Base-by-base conservation (phyloP, 805 yeast species). In the Kockiozyma suomiensis region DNA sequence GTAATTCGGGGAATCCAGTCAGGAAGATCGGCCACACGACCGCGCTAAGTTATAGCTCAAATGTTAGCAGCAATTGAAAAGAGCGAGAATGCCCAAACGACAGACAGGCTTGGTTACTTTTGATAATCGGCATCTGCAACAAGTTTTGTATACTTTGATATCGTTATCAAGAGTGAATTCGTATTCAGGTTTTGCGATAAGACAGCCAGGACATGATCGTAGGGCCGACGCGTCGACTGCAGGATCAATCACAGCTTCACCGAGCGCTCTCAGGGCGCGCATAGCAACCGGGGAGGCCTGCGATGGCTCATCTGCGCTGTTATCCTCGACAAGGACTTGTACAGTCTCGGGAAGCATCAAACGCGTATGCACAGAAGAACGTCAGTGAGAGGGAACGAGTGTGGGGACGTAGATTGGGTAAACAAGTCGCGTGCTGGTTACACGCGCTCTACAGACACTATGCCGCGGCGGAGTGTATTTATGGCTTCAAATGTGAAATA, bases 1-100 rank as follows among this genome's bases (percentile, higher is more conserved):
- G 52, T 49, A 7, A 49, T 28, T 49, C 52, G n/a, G 5, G 52
- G 52, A 23, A 40, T 49, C 52, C 52, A 49, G 13, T 19, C 52
- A 23, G 33, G 8, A 17, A 43, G 23, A 17, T 35, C 25, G 17
- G 41, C 40, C 10, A 12, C 50, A 4, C 8, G 23, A 32, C 41
- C 23, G n/a, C 50, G 50, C 38, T 32, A 32, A 19, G 26, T 17
- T 45, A 6, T 28, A 38, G 42, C 13, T 19, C 25, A 12, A 28
- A 17, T 23, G 28, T 17, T 28, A 46, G 42, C 42, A 15, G 7
- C 42, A 46, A 30, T 26, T 12, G n/a, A 37, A 13, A 5, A 33
- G 28, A 32, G 21, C 4, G 41, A 32, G 13, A 13, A 30, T 17
- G 26, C 15, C 4, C 10, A 6, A 17, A n/a, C 8, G 32, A 28